Conservation (phyloP, 208 protist genomes). For the Vickermania ingenoplastis region DNA sequence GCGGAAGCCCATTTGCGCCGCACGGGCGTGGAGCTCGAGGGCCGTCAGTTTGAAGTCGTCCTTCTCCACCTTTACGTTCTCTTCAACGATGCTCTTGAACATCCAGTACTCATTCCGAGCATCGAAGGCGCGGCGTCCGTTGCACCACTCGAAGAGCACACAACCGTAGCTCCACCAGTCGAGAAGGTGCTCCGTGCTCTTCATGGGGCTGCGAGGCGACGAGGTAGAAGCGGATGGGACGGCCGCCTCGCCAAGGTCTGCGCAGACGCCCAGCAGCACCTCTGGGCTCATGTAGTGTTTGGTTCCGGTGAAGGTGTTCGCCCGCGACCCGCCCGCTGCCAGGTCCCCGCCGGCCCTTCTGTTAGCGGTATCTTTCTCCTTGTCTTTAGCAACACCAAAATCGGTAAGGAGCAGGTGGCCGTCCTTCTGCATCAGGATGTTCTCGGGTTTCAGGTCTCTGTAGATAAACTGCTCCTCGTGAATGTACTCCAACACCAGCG, state of each 20-base stretch:
- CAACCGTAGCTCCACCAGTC: constrained; percentile 96
- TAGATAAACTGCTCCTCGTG: constrained; percentile 86
- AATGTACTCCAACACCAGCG: constrained; percentile 82
- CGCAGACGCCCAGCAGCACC: constrained; percentile 74
- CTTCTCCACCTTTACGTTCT: constrained; percentile 38
- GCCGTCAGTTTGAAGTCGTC: constrained; percentile 60
- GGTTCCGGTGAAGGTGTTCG: constrained; percentile 90
- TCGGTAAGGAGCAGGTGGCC: constrained; percentile 92
- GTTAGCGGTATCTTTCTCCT: background rate
- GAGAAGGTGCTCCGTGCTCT: background rate
- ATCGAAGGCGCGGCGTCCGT: constrained; percentile 78
- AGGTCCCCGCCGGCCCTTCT: constrained; percentile 35
- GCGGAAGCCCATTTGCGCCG: constrained; percentile 52
- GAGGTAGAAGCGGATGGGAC: background rate
- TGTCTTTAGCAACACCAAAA: constrained; percentile 92
- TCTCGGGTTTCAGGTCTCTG: constrained; percentile 92
- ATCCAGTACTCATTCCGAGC: constrained; percentile 47
- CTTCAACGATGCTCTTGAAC: constrained; percentile 66
- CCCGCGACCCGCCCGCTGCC: constrained; percentile 11
- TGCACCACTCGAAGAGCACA: constrained; percentile 92
- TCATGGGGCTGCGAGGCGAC: background rate
- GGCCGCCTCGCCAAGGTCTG: constrained; percentile 66
- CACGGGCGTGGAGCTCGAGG: constrained; percentile 59
- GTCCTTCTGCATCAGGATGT: constrained; percentile 84
- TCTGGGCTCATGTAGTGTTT: constrained; percentile 93